Conservation (phyloP, 305 asterid genomes). For the Nicotiana rustica region DNA sequence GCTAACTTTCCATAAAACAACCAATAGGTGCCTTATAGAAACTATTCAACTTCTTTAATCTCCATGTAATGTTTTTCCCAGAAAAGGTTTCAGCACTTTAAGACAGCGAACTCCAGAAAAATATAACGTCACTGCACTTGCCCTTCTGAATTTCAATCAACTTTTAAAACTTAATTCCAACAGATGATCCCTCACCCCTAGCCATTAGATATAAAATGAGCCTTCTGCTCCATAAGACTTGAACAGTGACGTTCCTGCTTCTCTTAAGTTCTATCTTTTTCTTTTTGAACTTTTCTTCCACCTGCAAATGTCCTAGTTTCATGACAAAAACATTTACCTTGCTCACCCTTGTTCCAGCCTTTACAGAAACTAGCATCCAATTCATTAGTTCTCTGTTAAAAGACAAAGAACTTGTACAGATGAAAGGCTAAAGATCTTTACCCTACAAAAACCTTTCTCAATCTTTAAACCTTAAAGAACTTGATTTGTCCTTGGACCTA, state of each 20-base stretch:
- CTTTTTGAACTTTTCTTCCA: neutral
- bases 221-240: neutral
- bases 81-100: conserved; percentile 8
- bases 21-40: neutral
- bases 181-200: neutral
- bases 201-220: neutral
- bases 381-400: neutral
- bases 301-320: neutral
- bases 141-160: neutral
- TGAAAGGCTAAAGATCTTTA: neutral
- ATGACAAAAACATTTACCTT: neutral
- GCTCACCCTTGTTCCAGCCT: neutral
- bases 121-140: neutral
- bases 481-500: neutral
- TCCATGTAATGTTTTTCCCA: neutral
- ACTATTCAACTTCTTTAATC: neutral
- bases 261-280: neutral
- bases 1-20: neutral
- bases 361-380: neutral
- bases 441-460: neutral
- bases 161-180: neutral
- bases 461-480: neutral
- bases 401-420: neutral
- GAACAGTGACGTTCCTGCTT: neutral
- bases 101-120: neutral